Conservation (phyloP, 2,329 filamentous ascomycete genomes). For the Colletotrichum chrysophilum region DNA sequence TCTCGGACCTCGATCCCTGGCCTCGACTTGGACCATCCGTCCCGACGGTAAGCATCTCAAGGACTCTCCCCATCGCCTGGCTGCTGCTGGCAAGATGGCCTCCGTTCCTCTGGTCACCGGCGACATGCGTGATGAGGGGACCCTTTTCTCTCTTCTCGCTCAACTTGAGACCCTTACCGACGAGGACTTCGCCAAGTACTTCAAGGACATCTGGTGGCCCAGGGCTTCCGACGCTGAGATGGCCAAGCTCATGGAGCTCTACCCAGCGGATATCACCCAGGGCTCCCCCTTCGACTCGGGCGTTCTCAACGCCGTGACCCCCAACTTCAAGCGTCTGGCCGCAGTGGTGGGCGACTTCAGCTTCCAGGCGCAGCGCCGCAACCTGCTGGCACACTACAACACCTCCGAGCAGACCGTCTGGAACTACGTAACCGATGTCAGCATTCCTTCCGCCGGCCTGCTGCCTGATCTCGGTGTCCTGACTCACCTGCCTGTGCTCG, state of each 20-base stretch:
- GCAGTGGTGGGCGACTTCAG: conserved; percentile 67
- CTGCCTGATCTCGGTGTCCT: background rate
- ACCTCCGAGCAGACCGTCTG: background rate
- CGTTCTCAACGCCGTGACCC: conserved; percentile 63
- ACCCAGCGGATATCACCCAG: conserved; percentile 50
- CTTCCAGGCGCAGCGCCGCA: conserved; percentile 46
- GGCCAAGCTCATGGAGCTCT: conserved; percentile 17
- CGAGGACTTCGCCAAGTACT: background rate
- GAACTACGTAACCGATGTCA: conserved; percentile 3
- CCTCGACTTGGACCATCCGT: background rate
- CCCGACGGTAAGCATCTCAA: background rate
- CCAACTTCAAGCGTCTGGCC: conserved; percentile 67
- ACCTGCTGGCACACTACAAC: conserved; percentile 46
- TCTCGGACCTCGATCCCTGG: background rate
- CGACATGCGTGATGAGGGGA: conserved; percentile 70
- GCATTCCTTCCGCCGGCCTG: background rate
- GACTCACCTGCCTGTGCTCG: background rate
- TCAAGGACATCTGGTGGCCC: background rate
- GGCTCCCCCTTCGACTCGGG: conserved; percentile 67
- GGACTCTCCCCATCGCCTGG: background rate
- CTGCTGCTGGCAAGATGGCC: background rate
- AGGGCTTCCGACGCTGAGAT: background rate
- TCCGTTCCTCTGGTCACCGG: conserved; percentile 66
- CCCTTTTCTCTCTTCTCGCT: conserved; percentile 58
- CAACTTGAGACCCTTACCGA: background rate